These are phyloP conservation scores for Vararia minispora DNA, from an alignment of 768 basidiomycete genomes.

Conservation along the genomic window DNA sequence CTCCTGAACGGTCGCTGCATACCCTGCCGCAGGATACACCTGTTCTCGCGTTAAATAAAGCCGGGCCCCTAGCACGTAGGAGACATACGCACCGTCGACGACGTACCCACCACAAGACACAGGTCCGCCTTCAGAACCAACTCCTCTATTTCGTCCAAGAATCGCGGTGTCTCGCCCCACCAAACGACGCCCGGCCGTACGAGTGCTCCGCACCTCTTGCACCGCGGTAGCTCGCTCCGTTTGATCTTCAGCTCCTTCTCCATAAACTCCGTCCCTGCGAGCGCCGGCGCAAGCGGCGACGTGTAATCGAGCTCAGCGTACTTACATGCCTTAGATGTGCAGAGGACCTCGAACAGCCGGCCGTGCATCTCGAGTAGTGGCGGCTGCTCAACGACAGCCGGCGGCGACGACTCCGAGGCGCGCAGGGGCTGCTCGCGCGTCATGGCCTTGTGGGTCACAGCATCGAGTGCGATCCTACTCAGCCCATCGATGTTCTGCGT, in stretches of 20 bases:
- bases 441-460: constrained; percentile 9
- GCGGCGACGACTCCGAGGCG: background rate
- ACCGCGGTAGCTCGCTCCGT: constrained; percentile 22
- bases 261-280: constrained; percentile 31
- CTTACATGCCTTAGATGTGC: constrained; percentile 31
- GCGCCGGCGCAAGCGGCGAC: constrained; percentile 34
- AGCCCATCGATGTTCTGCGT: constrained; percentile 59
- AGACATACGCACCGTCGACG: constrained; percentile 18
- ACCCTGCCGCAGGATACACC: constrained; percentile 4
- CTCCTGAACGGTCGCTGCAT: constrained; percentile 15
- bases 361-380: constrained; percentile 51
- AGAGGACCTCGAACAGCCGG: constrained; percentile 39
- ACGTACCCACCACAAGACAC: constrained; percentile 29
- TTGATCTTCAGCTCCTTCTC: constrained; percentile 17
- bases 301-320: constrained; percentile 28
- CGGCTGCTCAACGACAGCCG: constrained; percentile 7
- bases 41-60: no score
- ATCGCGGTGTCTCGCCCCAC: constrained; percentile 26
- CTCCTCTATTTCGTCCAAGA: constrained; percentile 20
- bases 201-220: constrained; percentile 21
- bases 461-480: constrained; percentile 27
- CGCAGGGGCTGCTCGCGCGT: background rate
- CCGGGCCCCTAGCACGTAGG: no score
- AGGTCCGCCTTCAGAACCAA: constrained; percentile 22
- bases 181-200: constrained; percentile 30